Evolutionary conservation across 495 filamentous ascomycete genomes (phyloP).

Genomic region (Lophium mytilinum): DNA sequence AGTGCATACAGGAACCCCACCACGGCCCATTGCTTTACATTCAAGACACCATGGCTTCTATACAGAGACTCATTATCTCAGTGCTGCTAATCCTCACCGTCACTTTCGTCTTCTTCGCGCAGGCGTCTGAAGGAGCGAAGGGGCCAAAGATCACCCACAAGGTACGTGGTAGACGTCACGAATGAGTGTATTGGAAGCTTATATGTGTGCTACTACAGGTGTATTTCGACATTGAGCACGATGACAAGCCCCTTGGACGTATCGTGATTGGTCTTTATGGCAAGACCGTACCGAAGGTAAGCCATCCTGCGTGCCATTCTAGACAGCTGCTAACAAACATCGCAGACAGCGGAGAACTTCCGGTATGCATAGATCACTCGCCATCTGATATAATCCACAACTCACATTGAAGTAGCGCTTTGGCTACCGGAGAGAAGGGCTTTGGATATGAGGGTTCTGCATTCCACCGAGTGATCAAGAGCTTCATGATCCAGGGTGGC

Average conservation of each 20-base stretch:
- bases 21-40: not conserved
- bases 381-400: no score
- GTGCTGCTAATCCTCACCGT: constrained; percentile 67
- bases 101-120: constrained; percentile 62
- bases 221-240: constrained; percentile 92
- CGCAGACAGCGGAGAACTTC: constrained; percentile 92
- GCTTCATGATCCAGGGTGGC: constrained; percentile 99
- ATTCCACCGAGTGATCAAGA: constrained; percentile 98
- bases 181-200: not conserved
- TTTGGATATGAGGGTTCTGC: constrained; percentile 90
- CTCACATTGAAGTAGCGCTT: constrained; percentile 43
- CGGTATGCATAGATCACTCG: constrained; percentile 38
- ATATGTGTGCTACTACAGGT: constrained; percentile 43
- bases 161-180: constrained; percentile 38
- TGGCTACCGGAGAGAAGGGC: constrained; percentile 95
- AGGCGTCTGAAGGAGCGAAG: constrained; percentile 65
- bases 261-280: constrained; percentile 95
- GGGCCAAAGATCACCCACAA: constrained; percentile 96
- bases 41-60: constrained; percentile 39
- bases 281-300: constrained; percentile 88
- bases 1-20: constrained; percentile 3
- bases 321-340: constrained; percentile 8
- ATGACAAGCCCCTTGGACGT: constrained; percentile 72
- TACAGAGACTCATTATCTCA: constrained; percentile 53
- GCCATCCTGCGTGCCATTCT: not conserved